phyloP scores from a whole-genome alignment of 1,139 yeast genomes.

The Insectozyma bohioensis region DNA sequence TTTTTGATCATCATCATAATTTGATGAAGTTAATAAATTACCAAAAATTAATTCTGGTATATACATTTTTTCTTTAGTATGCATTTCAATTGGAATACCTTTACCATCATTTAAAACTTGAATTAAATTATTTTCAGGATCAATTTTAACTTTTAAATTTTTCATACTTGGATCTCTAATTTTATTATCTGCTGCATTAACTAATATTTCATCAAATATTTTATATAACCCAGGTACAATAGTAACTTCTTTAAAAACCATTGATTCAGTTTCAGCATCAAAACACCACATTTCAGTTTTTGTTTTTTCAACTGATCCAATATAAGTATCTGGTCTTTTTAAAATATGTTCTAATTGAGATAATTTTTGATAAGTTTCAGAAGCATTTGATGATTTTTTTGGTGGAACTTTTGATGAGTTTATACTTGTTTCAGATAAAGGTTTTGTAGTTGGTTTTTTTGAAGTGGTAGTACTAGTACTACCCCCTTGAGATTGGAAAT shows the following conservation, averaged over 20 bases:
- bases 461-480: conserved; percentile 11
- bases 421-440: conserved; percentile 28
- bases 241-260: conserved; percentile 69
- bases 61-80: conserved; percentile 85
- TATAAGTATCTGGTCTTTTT: conserved; percentile 96
- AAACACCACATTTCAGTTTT: conserved; percentile 85
- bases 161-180: conserved; percentile 93
- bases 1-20: conserved; percentile 92
- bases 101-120: conserved; percentile 89
- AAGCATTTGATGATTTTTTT: conserved; percentile 30
- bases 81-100: conserved; percentile 95
- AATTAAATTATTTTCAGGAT: conserved; percentile 70
- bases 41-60: conserved; percentile 98
- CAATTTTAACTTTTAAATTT: conserved; percentile 75
- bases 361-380: conserved; percentile 88
- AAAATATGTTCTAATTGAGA: conserved; percentile 95
- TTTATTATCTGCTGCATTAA: conserved; percentile 98
- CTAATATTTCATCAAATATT: conserved; percentile 95
- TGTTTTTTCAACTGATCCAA: conserved; percentile 88
- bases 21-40: conserved; percentile 88
- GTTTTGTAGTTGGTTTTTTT: conserved; percentile 14
- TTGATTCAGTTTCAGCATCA: conserved; percentile 66
- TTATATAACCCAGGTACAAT: conserved; percentile 96
- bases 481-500: too few species aligned
- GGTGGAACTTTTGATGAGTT: conserved; percentile 10